These are phyloP conservation scores for Trametes meyenii DNA, from an alignment of 768 basidiomycete genomes.

Conservation along the genomic window DNA sequence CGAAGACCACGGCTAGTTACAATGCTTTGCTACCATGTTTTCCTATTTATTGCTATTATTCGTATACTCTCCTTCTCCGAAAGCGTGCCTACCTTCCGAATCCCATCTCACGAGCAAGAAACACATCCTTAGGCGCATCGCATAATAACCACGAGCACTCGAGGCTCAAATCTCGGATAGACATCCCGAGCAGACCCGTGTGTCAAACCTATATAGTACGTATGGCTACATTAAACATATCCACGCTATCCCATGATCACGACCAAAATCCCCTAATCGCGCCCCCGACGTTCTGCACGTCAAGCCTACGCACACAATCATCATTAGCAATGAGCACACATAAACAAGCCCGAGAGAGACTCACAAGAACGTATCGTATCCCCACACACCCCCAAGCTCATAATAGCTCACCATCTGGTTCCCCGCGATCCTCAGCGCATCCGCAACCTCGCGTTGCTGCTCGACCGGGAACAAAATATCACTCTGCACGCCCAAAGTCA, in stretches of 20 bases:
- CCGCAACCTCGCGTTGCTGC: constrained; percentile 93
- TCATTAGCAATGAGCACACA: neutral
- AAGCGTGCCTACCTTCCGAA: neutral
- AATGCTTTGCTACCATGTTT: no score
- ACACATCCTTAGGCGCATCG: neutral
- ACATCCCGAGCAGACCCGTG: neutral
- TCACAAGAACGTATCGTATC: constrained; percentile 96
- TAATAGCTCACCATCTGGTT: constrained; percentile 92
- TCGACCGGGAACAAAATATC: constrained; percentile 97
- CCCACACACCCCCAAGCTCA: constrained; percentile 99
- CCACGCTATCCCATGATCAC: constrained; percentile 29
- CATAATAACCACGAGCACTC: neutral
- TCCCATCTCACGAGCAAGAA: neutral
- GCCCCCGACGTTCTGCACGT: constrained; percentile 87
- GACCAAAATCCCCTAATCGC: constrained; percentile 89
- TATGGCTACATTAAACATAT: constrained; percentile 1
- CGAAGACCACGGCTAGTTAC: no score
- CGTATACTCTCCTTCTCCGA: no score
- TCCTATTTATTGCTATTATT: no score
- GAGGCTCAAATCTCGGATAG: no score
- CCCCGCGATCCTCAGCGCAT: constrained; percentile 88
- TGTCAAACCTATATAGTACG: neutral
- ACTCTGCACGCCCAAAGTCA: constrained; percentile 93
- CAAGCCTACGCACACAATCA: constrained; percentile 53
- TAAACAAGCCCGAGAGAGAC: constrained; percentile 34